These are phyloP conservation scores for Tagetes erecta DNA, from an alignment of 129 eudicot genomes.

Conservation along the genomic window DNA sequence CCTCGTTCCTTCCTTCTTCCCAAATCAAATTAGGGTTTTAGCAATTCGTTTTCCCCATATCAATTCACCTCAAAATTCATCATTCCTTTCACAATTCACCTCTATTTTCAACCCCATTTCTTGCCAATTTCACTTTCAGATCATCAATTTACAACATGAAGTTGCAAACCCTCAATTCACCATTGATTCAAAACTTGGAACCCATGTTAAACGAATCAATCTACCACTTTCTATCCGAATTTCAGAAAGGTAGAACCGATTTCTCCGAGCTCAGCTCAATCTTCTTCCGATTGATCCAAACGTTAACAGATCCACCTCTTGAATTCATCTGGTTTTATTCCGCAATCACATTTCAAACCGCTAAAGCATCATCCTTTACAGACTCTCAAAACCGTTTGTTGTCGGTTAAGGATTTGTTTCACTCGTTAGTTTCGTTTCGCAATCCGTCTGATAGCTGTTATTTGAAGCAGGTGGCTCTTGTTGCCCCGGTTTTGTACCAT, in stretches of 20 bases:
- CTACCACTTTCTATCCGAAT: constrained; percentile 50
- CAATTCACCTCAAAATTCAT: too few relatives aligned
- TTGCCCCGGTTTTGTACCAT: constrained; percentile 65
- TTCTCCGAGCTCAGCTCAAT: constrained; percentile 55
- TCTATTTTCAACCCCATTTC: too few relatives aligned
- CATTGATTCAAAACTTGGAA: constrained; percentile 26
- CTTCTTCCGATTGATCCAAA: constrained; percentile 60
- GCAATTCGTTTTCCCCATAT: background rate
- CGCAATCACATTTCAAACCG: constrained; percentile 54
- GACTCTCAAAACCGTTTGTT: constrained; percentile 18
- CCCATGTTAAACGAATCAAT: constrained; percentile 66
- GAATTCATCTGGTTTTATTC: constrained; percentile 74
- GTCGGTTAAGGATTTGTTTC: constrained; percentile 56
- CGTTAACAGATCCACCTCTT: constrained; percentile 76
- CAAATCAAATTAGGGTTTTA: constrained; percentile 38
- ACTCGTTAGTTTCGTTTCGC: constrained; percentile 46
- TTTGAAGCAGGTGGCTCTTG: constrained; percentile 45
- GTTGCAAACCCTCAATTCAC: constrained; percentile 27
- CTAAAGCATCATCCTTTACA: constrained; percentile 23
- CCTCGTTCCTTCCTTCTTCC: constrained; percentile 31
- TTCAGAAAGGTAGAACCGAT: constrained; percentile 48
- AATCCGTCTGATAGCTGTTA: constrained; percentile 33
- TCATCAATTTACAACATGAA: constrained; percentile 28
- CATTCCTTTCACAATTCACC: background rate
- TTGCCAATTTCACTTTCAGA: background rate